Percentiles rank a stretch among this genome's conserved stretches.
These are phyloP conservation scores for Oidiodendron maius DNA, from an alignment of 495 filamentous ascomycete species.

Conservation along the genomic window DNA sequence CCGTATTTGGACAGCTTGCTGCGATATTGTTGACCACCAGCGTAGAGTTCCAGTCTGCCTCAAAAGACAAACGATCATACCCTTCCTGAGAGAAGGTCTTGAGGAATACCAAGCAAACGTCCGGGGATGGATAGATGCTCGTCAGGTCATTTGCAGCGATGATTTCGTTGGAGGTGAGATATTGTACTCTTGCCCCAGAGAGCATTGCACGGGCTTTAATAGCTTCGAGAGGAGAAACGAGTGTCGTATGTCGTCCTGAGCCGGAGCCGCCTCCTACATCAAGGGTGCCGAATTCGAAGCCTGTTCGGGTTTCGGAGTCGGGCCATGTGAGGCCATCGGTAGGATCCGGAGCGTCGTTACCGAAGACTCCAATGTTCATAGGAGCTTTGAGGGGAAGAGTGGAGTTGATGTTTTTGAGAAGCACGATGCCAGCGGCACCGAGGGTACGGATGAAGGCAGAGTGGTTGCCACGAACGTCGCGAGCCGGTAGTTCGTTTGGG, in stretches of 20 bases:
- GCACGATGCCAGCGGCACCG: constrained; percentile 38
- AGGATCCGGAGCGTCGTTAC: constrained; percentile 53
- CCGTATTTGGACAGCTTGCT: constrained; percentile 74
- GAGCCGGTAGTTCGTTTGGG: constrained; percentile 5
- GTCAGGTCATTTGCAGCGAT: constrained; percentile 11
- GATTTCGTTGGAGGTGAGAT: constrained; percentile 65
- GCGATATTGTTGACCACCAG: constrained; percentile 75
- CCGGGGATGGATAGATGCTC: constrained; percentile 23
- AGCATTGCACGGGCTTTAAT: constrained; percentile 62
- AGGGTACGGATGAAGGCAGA: constrained; percentile 5
- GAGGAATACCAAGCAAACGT: constrained; percentile 71
- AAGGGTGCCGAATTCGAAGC: constrained; percentile 9
- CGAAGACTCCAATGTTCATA: constrained; percentile 52
- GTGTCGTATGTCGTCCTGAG: constrained; percentile 59
- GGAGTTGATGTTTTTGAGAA: constrained; percentile 55
- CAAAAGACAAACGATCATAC: constrained; percentile 68
- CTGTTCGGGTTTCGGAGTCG: constrained; percentile 68
- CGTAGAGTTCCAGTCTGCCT: constrained; percentile 66
- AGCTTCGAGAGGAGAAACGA: constrained; percentile 78
- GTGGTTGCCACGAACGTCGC: constrained; percentile 53
- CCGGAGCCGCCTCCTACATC: constrained; percentile 70
- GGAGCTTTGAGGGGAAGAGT: constrained; percentile 47
- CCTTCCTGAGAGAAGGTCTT: constrained; percentile 83
- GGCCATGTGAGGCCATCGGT: constrained; percentile 38
- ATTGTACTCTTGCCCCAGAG: constrained; percentile 48